Conservation (phyloP, 148 eudicot species). For the Oxyria digyna region DNA sequence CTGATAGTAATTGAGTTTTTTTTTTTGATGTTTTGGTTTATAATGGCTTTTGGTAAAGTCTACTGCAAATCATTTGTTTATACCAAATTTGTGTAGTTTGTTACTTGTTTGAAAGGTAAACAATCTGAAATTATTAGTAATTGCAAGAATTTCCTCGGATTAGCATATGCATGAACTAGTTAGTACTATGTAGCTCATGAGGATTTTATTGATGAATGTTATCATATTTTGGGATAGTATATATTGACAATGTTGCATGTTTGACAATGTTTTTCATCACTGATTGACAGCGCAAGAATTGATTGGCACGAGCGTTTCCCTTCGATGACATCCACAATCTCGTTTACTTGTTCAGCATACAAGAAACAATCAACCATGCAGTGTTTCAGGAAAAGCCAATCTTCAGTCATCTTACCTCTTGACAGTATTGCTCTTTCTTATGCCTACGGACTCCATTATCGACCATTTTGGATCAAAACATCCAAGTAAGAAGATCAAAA, state of each 20-base stretch:
- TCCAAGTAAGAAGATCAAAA: constrained; percentile 31
- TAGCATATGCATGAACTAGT: neutral
- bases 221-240: neutral
- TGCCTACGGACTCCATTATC: constrained; percentile 21
- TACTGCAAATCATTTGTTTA: neutral
- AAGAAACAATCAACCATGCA: constrained; percentile 9
- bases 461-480: constrained; percentile 11
- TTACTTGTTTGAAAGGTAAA: neutral
- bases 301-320: neutral
- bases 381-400: constrained; percentile 9
- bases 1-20: neutral
- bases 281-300: constrained; percentile 4
- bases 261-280: neutral
- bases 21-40: no score
- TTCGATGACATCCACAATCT: constrained; percentile 21
- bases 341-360: constrained; percentile 19
- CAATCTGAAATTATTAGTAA: neutral
- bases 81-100: neutral
- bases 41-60: no score
- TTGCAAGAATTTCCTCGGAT: neutral
- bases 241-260: neutral
- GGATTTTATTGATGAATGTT: neutral
- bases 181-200: neutral
- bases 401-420: constrained; percentile 11
- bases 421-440: constrained; percentile 15